A percentile compares a stretch with the other conserved stretches of the same genome.
phyloP scores from a whole-genome alignment of 139 green algal genomes.

The Tetradesmus obliquus region DNA sequence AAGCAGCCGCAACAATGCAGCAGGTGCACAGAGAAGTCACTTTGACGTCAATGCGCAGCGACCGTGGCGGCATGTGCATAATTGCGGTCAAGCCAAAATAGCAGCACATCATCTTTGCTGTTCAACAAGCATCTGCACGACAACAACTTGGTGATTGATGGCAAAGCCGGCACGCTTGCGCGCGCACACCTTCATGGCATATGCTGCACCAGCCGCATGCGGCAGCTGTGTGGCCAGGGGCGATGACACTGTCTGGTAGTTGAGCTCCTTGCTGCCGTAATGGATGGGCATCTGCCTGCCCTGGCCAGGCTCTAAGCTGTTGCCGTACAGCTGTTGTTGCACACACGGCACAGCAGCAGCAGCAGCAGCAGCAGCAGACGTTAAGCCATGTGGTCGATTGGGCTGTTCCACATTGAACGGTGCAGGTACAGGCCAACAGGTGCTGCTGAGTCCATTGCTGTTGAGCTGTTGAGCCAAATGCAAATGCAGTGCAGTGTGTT shows the following conservation, averaged over 20 bases:
- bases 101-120: no score
- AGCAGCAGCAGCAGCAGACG: neutral
- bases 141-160: no score
- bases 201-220: slow-evolving; percentile 93
- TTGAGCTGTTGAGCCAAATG: neutral
- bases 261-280: slow-evolving; percentile 83
- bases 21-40: neutral
- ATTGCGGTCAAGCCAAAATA: no score
- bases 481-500: neutral
- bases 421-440: neutral
- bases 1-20: neutral
- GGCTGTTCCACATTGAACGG: no score
- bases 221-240: slow-evolving; percentile 94
- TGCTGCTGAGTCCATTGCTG: neutral
- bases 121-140: no score
- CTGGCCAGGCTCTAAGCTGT: slow-evolving; percentile 82
- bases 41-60: no score
- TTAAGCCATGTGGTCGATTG: no score
- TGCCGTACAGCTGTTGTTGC: slow-evolving; percentile 81
- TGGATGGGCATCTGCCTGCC: slow-evolving; percentile 98
- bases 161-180: no score
- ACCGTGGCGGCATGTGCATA: no score
- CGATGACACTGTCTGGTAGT: slow-evolving; percentile 94
- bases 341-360: neutral
- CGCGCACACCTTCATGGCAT: slow-evolving; percentile 82